phyloP scores from a whole-genome alignment of 148 eudicot species.

The Chenopodium quinoa region DNA sequence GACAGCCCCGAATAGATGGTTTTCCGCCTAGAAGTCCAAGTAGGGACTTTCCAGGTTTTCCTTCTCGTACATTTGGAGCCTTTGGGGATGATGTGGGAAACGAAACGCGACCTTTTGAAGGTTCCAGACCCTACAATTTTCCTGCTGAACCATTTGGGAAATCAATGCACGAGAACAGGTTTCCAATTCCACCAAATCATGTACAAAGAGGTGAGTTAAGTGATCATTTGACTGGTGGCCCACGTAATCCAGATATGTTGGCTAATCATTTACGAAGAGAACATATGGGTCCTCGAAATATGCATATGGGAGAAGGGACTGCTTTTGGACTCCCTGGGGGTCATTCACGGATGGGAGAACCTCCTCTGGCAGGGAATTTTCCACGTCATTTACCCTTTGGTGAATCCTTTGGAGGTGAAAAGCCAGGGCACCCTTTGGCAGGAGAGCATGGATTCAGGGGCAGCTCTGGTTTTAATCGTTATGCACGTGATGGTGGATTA shows the following conservation, averaged over 20 bases:
- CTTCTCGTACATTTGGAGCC: conserved; percentile 49
- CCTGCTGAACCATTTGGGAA: conserved; percentile 48
- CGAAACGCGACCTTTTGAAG: conserved; percentile 48
- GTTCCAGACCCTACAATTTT: conserved; percentile 39
- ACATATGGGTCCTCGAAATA: conserved; percentile 45
- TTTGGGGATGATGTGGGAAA: conserved; percentile 46
- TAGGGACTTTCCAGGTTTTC: conserved; percentile 49
- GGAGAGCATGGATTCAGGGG: conserved; percentile 76
- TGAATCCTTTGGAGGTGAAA: conserved; percentile 59
- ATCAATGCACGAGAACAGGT: conserved; percentile 47
- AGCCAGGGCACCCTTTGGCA: conserved; percentile 44
- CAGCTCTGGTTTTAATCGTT: conserved; percentile 44
- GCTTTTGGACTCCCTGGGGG: conserved; percentile 52
- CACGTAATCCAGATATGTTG: conserved; percentile 37
- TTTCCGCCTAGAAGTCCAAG: conserved; percentile 64
- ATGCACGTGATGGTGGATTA: conserved; percentile 47
- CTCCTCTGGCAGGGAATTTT: conserved; percentile 49
- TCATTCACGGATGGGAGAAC: conserved; percentile 51
- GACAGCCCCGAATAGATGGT: conserved; percentile 51
- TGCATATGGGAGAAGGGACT: conserved; percentile 43
- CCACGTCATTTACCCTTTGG: conserved; percentile 45
- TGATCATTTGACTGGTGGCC: conserved; percentile 34
- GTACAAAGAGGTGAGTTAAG: conserved; percentile 50
- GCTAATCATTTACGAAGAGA: conserved; percentile 46
- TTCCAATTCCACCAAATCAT: conserved; percentile 47